phyloP scores from a whole-genome alignment of 768 basidiomycete genomes.

The Pleurotus giganteus region DNA sequence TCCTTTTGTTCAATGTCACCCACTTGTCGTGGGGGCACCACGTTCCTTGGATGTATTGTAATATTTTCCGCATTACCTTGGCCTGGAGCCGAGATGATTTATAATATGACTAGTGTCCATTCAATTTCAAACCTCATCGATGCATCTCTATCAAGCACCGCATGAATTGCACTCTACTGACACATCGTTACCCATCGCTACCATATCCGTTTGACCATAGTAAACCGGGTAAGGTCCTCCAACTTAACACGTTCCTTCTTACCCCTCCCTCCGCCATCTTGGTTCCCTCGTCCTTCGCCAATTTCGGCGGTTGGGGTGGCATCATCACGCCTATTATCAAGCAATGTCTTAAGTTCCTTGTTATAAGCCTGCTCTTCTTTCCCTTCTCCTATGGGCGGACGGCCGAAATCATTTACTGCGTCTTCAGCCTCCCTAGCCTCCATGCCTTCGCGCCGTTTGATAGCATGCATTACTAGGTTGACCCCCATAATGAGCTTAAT shows the following conservation, averaged over 20 bases:
- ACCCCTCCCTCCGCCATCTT: conserved; percentile 24
- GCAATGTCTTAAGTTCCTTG: conserved; percentile 68
- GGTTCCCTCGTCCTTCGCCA: conserved; percentile 49
- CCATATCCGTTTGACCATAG: conserved; percentile 94
- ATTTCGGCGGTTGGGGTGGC: conserved; percentile 67
- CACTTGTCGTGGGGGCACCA: too few relatives aligned
- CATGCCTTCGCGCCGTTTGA: conserved; percentile 70
- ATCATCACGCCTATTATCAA: conserved; percentile 71
- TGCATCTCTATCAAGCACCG: too few relatives aligned
- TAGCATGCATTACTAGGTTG: conserved; percentile 82
- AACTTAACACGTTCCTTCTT: conserved; percentile 67
- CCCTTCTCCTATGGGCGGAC: conserved; percentile 90
- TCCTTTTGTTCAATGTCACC: too few relatives aligned
- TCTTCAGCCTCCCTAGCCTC: conserved; percentile 75
- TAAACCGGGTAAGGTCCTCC: conserved; percentile 90
- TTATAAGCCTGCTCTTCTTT: conserved; percentile 86
- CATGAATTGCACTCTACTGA: too few relatives aligned
- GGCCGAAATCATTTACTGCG: conserved; percentile 79
- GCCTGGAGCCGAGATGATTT: too few relatives aligned
- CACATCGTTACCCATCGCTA: too few relatives aligned
- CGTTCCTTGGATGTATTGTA: too few relatives aligned
- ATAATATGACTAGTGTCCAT: too few relatives aligned
- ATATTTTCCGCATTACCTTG: too few relatives aligned
- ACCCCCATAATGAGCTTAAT: conserved; percentile 94
- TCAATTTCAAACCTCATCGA: too few relatives aligned